These are phyloP conservation scores for Lyophyllum atratum DNA, from an alignment of 768 basidiomycete genomes.

Conservation along the genomic window DNA sequence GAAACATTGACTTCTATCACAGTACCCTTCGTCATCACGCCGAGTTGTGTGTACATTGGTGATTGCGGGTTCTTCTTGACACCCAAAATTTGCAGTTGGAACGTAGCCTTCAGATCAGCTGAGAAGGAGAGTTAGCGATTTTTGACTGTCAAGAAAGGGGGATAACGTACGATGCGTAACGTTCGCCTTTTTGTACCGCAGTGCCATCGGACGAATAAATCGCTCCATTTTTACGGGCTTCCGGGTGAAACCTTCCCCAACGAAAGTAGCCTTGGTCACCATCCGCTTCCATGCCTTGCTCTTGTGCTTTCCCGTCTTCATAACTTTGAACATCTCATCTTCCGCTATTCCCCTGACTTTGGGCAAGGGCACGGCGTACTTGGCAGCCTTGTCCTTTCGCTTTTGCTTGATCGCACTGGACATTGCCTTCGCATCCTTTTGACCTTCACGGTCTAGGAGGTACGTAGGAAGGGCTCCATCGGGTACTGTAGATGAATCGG, in stretches of 20 bases:
- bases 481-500: conserved; percentile 78
- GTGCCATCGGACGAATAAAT: conserved; percentile 95
- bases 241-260: conserved; percentile 95
- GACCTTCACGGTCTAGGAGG: conserved; percentile 95
- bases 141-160: background rate
- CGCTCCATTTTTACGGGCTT: conserved; percentile 99
- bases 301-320: conserved; percentile 97
- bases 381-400: conserved; percentile 98
- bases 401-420: conserved; percentile 97
- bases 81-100: conserved; percentile 95
- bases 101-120: conserved; percentile 98
- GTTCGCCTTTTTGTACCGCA: conserved; percentile 97
- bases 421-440: conserved; percentile 96
- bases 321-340: conserved; percentile 99
- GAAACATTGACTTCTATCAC: conserved; percentile 99
- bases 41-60: conserved; percentile 95
- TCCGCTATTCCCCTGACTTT: conserved; percentile 98
- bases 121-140: conserved; percentile 2
- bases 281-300: conserved; percentile 98
- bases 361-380: conserved; percentile 94
- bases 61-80: conserved; percentile 99
- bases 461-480: conserved; percentile 95
- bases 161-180: conserved; percentile 90
- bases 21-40: conserved; percentile 97
- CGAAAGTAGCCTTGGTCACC: conserved; percentile 99